Conservation (phyloP, 2,329 filamentous ascomycete species). For the Xylaria digitata region DNA sequence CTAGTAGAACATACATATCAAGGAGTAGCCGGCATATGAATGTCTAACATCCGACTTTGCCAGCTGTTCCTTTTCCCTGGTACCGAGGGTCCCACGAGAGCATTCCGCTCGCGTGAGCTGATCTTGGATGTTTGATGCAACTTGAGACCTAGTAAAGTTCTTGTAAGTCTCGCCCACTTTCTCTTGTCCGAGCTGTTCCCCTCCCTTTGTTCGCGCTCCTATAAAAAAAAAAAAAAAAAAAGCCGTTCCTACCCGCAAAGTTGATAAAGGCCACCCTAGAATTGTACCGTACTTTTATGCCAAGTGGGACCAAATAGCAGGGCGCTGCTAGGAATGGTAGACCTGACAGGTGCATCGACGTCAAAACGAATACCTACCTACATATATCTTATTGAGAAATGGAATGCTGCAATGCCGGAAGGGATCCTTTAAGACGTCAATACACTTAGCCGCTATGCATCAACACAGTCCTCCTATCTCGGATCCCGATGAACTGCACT, state of each 20-base stretch:
- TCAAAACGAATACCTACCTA: constrained; percentile 15
- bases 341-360: neutral
- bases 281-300: constrained; percentile 20
- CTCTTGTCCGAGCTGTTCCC: neutral
- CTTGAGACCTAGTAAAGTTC: neutral
- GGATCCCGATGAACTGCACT: constrained; percentile 9
- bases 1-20: neutral
- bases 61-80: neutral
- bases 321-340: neutral
- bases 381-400: constrained; percentile 2
- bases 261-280: constrained; percentile 2
- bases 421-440: neutral
- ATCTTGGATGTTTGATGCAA: constrained; percentile 12
- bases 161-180: neutral
- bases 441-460: neutral
- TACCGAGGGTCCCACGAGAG: constrained; percentile 6
- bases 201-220: neutral
- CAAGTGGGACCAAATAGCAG: constrained; percentile 22
- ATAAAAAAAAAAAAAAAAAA: neutral
- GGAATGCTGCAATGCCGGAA: neutral
- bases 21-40: no score
- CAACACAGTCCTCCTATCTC: constrained; percentile 26
- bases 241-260: constrained; percentile 5
- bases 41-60: no score
- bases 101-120: constrained; percentile 16